A percentile compares a stretch with the other conserved stretches of the same genome.
Evolutionary conservation across 345 rosid species (phyloP).

Genomic region (Populus pruinosa): DNA sequence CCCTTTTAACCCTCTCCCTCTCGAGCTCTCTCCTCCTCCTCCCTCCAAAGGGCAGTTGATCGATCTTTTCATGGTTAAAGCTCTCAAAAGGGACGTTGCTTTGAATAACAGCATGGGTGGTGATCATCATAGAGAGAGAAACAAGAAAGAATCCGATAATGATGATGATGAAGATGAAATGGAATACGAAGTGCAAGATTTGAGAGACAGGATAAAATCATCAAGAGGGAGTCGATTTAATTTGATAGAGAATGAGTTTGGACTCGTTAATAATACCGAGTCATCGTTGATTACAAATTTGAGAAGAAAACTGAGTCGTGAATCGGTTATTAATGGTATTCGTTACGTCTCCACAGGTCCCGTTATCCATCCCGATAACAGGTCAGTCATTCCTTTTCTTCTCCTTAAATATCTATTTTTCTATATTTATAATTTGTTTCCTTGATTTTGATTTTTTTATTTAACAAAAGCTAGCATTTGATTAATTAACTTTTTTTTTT

Average conservation of each 20-base stretch:
- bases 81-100: neutral
- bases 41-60: neutral
- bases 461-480: neutral
- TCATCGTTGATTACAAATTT: constrained; percentile 12
- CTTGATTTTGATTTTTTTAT: neutral
- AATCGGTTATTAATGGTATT: constrained; percentile 43
- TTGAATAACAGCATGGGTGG: neutral
- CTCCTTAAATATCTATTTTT: neutral
- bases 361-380: constrained; percentile 73
- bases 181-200: constrained; percentile 40
- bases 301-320: constrained; percentile 31
- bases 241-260: constrained; percentile 41
- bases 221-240: constrained; percentile 46
- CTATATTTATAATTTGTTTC: neutral
- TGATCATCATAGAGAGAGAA: neutral
- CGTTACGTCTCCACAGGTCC: constrained; percentile 50
- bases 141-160: neutral
- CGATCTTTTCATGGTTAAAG: neutral
- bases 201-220: constrained; percentile 40
- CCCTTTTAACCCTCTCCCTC: neutral
- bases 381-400: constrained; percentile 30
- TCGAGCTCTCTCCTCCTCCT: neutral
- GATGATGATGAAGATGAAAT: constrained; percentile 3
- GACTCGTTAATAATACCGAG: constrained; percentile 18
- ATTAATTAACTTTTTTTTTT: too few relatives aligned